Conservation (phyloP, 768 basidiomycete species). For the Termitomyces sp. region DNA sequence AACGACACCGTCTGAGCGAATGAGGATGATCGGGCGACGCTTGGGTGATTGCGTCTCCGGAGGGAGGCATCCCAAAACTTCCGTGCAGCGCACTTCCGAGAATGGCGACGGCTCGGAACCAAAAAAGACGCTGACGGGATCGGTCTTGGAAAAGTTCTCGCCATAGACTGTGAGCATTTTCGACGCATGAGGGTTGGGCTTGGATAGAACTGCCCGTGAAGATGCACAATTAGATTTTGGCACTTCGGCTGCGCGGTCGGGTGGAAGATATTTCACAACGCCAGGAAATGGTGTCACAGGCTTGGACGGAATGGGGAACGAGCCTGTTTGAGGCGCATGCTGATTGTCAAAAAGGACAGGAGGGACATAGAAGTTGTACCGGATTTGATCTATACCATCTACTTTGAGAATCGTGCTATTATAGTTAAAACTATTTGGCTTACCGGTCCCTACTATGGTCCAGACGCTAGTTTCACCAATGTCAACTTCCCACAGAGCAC, state of each 20-base stretch:
- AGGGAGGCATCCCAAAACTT: conserved; percentile 79
- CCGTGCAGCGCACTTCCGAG: conserved; percentile 83
- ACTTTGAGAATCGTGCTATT: background rate
- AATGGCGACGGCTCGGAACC: conserved; percentile 85
- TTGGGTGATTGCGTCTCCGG: conserved; percentile 64
- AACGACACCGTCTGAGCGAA: conserved; percentile 82
- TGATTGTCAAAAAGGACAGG: conserved; percentile 80
- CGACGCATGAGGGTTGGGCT: conserved; percentile 72
- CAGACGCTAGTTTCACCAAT: conserved; percentile 93
- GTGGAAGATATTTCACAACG: conserved; percentile 88
- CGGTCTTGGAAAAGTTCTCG: conserved; percentile 82
- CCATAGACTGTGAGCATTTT: conserved; percentile 87
- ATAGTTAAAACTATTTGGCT: conserved; percentile 13
- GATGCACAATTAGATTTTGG: conserved; percentile 69
- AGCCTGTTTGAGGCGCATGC: conserved; percentile 62
- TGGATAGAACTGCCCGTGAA: conserved; percentile 65
- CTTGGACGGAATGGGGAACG: conserved; percentile 78
- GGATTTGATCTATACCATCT: conserved; percentile 65
- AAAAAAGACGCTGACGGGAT: conserved; percentile 82
- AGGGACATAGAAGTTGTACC: conserved; percentile 92
- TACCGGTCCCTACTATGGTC: conserved; percentile 92
- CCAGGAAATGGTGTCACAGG: conserved; percentile 84
- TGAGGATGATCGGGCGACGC: conserved; percentile 76
- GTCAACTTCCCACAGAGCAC: conserved; percentile 84
- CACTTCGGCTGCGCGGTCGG: conserved; percentile 80